phyloP scores from a whole-genome alignment of 2,329 filamentous ascomycete species.

The Talaromyces piceae region DNA sequence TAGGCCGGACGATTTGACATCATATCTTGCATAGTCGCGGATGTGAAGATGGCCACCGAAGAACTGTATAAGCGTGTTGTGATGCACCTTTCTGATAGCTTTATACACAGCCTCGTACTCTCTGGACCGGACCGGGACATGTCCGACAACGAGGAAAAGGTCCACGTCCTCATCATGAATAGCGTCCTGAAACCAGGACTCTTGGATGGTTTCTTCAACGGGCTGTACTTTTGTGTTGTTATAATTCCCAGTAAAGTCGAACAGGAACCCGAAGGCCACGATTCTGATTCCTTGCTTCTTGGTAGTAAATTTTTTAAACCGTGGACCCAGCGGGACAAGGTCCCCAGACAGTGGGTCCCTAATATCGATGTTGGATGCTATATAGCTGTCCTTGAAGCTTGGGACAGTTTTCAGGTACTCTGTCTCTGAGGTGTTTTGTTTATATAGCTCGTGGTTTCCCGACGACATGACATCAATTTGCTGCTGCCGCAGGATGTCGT shows the following conservation, averaged over 20 bases:
- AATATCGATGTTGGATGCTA: slow-evolving; percentile 91
- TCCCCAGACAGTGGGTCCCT: slow-evolving; percentile 64
- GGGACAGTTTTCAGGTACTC: slow-evolving; percentile 77
- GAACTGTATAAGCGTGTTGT: slow-evolving; percentile 80
- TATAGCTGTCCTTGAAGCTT: slow-evolving; percentile 70
- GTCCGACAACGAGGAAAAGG: slow-evolving; percentile 77
- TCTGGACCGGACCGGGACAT: slow-evolving; percentile 71
- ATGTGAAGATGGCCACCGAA: slow-evolving; percentile 90
- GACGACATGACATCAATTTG: slow-evolving; percentile 75
- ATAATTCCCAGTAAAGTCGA: slow-evolving; percentile 83
- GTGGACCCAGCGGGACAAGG: slow-evolving; percentile 66
- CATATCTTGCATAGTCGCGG: slow-evolving; percentile 73
- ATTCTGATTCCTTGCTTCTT: slow-evolving; percentile 80
- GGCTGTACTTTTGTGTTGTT: slow-evolving; percentile 82
- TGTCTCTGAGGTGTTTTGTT: slow-evolving; percentile 64
- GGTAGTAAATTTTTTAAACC: slow-evolving; percentile 84
- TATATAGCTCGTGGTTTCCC: slow-evolving; percentile 94
- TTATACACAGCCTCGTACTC: slow-evolving; percentile 73
- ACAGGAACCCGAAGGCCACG: slow-evolving; percentile 87
- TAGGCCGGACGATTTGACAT: slow-evolving; percentile 68
- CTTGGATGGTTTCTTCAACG: slow-evolving; percentile 71
- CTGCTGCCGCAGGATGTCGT: slow-evolving; percentile 78
- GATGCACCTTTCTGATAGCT: slow-evolving; percentile 67
- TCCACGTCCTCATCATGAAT: slow-evolving; percentile 74
- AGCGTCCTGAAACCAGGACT: slow-evolving; percentile 82